A percentile compares a stretch with the other conserved stretches of the same genome.
Evolutionary conservation across 441 rosid species (phyloP).

Genomic region (Jatropha multifida): DNA sequence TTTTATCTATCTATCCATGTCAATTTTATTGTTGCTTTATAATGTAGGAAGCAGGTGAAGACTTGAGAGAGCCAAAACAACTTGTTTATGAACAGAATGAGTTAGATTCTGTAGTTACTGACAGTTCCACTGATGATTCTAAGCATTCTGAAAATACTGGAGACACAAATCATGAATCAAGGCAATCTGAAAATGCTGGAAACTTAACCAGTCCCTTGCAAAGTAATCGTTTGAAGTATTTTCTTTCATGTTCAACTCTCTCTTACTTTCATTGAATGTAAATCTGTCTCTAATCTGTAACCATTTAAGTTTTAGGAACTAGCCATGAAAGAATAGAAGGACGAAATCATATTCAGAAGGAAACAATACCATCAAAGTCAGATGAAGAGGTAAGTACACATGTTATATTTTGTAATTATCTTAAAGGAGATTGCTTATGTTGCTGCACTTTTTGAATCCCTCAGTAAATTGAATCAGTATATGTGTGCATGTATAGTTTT

Average conservation of each 20-base stretch:
- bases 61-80: conserved; percentile 70
- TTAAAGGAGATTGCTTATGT: not conserved
- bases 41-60: conserved; percentile 62
- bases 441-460: not conserved
- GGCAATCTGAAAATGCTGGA: conserved; percentile 33
- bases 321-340: conserved; percentile 35
- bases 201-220: conserved; percentile 25
- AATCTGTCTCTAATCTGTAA: conserved; percentile 18
- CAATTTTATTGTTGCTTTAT: conserved; percentile 6
- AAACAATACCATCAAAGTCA: conserved; percentile 25
- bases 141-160: conserved; percentile 29
- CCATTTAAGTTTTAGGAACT: conserved; percentile 46
- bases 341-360: conserved; percentile 32
- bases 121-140: conserved; percentile 29
- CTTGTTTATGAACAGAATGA: conserved; percentile 55
- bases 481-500: not conserved
- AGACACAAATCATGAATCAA: conserved; percentile 21
- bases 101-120: conserved; percentile 39
- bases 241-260: conserved; percentile 6
- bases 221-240: conserved; percentile 44
- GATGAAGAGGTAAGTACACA: conserved; percentile 44
- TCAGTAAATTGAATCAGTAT: not conserved
- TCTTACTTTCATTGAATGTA: conserved; percentile 11
- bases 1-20: conserved; percentile 17
- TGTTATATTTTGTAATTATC: conserved; percentile 2